Evolutionary conservation across 2,329 filamentous ascomycete species (phyloP).

Genomic region (Lachnellula occidentalis): DNA sequence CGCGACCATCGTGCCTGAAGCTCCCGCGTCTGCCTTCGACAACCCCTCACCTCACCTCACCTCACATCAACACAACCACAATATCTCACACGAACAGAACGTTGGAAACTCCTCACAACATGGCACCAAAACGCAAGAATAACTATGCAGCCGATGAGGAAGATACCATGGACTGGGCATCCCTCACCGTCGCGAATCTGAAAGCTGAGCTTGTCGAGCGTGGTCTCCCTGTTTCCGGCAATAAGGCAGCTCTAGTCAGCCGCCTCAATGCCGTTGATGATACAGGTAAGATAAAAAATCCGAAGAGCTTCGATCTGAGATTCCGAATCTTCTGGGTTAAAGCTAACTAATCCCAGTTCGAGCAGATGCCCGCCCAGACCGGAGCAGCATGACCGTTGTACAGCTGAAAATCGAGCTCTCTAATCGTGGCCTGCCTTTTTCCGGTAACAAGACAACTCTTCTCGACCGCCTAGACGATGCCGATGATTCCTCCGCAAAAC

Average conservation of each 20-base stretch:
- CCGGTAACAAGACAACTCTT: conserved; percentile 65
- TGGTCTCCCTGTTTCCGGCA: conserved; percentile 2
- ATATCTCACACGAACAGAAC: no score
- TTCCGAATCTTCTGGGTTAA: background rate
- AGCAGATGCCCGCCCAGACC: conserved; percentile 30
- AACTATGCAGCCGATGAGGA: background rate
- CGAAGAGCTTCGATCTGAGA: no score
- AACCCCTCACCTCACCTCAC: no score
- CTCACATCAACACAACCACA: no score
- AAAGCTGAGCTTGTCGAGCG: conserved; percentile 4
- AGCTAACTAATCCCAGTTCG: background rate
- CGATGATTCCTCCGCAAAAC: background rate
- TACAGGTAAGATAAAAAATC: background rate
- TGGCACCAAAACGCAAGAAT: background rate
- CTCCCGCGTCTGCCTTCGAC: no score
- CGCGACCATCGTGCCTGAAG: no score
- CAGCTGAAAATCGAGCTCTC: conserved; percentile 72
- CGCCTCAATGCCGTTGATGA: conserved; percentile 1
- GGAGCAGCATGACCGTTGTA: conserved; percentile 57
- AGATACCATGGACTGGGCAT: background rate
- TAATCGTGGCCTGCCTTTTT: conserved; percentile 56
- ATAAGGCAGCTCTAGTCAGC: conserved; percentile 3
- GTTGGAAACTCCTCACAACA: background rate
- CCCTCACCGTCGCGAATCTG: conserved; percentile 1
- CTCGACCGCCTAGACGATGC: conserved; percentile 53